phyloP scores from a whole-genome alignment of 164 flowering plant genomes.

The Platanus orientalis region DNA sequence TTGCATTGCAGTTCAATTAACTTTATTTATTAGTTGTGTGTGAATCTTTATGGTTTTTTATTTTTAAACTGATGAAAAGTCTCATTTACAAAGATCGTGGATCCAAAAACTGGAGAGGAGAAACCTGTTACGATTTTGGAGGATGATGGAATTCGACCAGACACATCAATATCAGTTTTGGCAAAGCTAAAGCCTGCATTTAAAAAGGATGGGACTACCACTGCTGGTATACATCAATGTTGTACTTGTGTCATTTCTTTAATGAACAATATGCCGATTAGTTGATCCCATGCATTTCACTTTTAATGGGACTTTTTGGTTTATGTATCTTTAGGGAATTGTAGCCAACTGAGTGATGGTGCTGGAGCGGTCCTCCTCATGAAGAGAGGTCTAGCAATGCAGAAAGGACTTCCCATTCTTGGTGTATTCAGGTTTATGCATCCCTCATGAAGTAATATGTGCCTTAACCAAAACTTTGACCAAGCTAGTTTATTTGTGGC shows the following conservation, averaged over 20 bases:
- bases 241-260: not conserved
- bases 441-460: not conserved
- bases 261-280: not conserved
- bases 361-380: constrained; percentile 97
- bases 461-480: not conserved
- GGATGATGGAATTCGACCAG: constrained; percentile 95
- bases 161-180: constrained; percentile 50
- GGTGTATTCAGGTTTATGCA: constrained; percentile 84
- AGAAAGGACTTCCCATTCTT: constrained; percentile 84
- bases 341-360: constrained; percentile 98
- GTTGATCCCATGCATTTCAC: not conserved
- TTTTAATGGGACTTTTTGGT: not conserved
- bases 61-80: not conserved
- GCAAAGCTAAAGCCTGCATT: constrained; percentile 79
- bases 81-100: constrained; percentile 52
- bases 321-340: constrained; percentile 51
- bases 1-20: not conserved
- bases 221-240: constrained; percentile 61
- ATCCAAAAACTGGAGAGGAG: constrained; percentile 89
- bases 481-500: too few relatives aligned
- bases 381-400: constrained; percentile 82
- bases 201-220: constrained; percentile 84
- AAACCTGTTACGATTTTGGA: constrained; percentile 60
- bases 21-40: not conserved
- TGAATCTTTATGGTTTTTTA: not conserved